Conservation (phyloP, 352 stramenopile species). For the Globisporangium paroecandrum region DNA sequence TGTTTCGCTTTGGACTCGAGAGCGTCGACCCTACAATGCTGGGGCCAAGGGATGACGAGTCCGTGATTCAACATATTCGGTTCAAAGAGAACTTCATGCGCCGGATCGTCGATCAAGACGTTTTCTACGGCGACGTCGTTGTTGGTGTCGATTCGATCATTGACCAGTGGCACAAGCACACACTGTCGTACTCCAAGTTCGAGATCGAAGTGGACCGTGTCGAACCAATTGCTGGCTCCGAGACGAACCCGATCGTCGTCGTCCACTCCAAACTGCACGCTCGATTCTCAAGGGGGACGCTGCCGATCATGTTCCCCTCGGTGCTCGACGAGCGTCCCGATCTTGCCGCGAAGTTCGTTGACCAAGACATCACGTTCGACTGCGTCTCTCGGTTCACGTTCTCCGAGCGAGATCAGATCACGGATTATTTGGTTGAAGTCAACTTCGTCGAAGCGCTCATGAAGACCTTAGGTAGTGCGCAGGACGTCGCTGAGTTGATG, state of each 20-base stretch:
- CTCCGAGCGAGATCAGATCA: conserved; percentile 5
- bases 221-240: neutral
- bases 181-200: conserved; percentile 1
- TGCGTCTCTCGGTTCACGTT: conserved; percentile 17
- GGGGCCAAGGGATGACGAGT: too few species aligned
- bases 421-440: conserved; percentile 10
- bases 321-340: neutral
- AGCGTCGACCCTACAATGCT: neutral
- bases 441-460: conserved; percentile 14
- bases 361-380: conserved; percentile 14
- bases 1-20: conserved; percentile 4
- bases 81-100: conserved; percentile 12
- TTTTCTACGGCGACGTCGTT: neutral
- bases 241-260: conserved; percentile 1
- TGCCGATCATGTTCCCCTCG: conserved; percentile 16
- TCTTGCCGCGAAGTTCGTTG: conserved; percentile 5
- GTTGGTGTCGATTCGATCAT: conserved; percentile 5
- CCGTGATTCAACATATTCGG: neutral
- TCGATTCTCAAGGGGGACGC: conserved; percentile 5
- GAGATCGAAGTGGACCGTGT: conserved; percentile 1
- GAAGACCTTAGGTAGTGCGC: neutral
- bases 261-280: conserved; percentile 3
- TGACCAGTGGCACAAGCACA: conserved; percentile 11
- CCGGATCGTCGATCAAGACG: neutral
- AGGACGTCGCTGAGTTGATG: conserved; percentile 12